phyloP scores from a whole-genome alignment of 2,329 filamentous ascomycete genomes.

The Penicillium occitanis region DNA sequence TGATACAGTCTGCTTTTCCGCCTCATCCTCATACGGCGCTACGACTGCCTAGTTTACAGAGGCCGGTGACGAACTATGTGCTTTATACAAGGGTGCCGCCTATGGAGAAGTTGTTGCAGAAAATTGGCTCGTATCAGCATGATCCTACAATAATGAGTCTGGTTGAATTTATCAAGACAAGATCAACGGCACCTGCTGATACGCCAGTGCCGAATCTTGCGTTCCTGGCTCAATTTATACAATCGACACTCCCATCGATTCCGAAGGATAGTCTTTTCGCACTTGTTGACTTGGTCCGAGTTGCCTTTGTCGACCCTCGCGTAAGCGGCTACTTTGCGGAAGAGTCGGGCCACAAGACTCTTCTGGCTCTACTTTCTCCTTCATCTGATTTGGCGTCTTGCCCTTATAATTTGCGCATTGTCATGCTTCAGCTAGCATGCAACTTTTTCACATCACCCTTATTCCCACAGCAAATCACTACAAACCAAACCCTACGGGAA shows the following conservation, averaged over 20 bases:
- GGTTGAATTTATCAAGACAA: slow-evolving; percentile 68
- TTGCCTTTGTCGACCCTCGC: slow-evolving; percentile 72
- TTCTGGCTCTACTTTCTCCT: slow-evolving; percentile 56
- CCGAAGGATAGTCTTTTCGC: slow-evolving; percentile 70
- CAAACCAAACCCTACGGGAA: slow-evolving; percentile 52
- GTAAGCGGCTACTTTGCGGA: slow-evolving; percentile 81
- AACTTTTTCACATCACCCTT: slow-evolving; percentile 79
- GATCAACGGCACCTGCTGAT: slow-evolving; percentile 59
- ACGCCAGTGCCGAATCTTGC: slow-evolving; percentile 69
- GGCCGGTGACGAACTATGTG: slow-evolving; percentile 65
- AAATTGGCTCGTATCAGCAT: slow-evolving; percentile 66
- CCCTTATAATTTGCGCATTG: slow-evolving; percentile 79
- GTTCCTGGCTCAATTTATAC: slow-evolving; percentile 63
- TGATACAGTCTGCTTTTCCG: slow-evolving; percentile 73
- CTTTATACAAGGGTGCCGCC: slow-evolving; percentile 77
- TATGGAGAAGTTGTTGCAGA: slow-evolving; percentile 74
- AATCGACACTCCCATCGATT: slow-evolving; percentile 55
- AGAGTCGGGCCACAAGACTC: slow-evolving; percentile 64
- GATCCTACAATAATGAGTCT: slow-evolving; percentile 63
- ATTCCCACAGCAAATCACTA: slow-evolving; percentile 64
- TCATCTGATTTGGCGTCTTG: slow-evolving; percentile 58
- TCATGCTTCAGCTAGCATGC: slow-evolving; percentile 78
- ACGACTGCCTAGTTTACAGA: slow-evolving; percentile 67
- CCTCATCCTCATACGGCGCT: slow-evolving; percentile 73
- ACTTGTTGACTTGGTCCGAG: slow-evolving; percentile 79